Conservation (phyloP, 2,329 filamentous ascomycete genomes). For the Fusarium sp. region DNA sequence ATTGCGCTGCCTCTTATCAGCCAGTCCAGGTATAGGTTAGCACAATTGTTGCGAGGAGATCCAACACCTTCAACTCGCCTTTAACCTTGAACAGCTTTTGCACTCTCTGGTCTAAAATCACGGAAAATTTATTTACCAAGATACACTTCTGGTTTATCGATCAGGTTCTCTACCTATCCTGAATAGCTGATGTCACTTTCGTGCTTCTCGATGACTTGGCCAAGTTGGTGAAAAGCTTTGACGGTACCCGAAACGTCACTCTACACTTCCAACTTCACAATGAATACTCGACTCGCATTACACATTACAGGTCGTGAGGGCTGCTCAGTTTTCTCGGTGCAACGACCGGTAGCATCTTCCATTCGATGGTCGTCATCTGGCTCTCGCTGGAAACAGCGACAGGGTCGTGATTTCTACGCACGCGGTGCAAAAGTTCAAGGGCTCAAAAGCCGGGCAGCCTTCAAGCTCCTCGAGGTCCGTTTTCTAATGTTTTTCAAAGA, state of each 20-base stretch:
- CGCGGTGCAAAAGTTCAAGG: slow-evolving; percentile 81
- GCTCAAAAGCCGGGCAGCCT: slow-evolving; percentile 90
- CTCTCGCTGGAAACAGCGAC: slow-evolving; percentile 84
- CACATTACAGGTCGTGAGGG: background rate
- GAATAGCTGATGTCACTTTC: background rate
- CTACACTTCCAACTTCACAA: background rate
- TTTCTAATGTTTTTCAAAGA: background rate
- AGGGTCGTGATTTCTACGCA: slow-evolving; percentile 77
- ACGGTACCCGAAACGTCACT: background rate
- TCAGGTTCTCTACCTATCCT: background rate
- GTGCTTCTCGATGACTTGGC: background rate
- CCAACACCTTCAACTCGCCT: background rate
- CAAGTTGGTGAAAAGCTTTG: background rate
- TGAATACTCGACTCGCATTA: slow-evolving; percentile 10
- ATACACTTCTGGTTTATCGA: background rate
- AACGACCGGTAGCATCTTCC: background rate
- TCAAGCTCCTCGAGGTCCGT: slow-evolving; percentile 86
- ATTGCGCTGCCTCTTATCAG: background rate
- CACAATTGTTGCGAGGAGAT: background rate
- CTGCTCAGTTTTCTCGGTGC: background rate
- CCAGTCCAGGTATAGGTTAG: background rate
- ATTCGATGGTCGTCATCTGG: slow-evolving; percentile 65
- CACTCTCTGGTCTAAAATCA: background rate
- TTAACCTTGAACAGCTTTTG: background rate
- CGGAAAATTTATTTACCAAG: background rate